Base-by-base conservation (phyloP, 1,284 basidiomycete genomes). In the Filobasidium uniguttulatum region DNA sequence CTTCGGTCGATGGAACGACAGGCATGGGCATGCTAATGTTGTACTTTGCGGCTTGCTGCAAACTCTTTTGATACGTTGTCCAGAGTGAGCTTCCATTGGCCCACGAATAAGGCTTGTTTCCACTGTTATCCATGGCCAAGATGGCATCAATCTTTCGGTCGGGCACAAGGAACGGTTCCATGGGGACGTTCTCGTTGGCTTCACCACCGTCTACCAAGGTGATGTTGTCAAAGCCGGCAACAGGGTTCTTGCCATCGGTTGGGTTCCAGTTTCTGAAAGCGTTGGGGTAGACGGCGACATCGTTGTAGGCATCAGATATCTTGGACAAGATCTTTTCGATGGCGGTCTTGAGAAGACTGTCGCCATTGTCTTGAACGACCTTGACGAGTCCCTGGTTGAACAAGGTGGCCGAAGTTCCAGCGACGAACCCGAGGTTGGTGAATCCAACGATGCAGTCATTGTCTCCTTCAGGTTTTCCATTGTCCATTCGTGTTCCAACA, bases 71-170 rank as follows among this genome's bases (percentile, higher is more conserved):
- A 41, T 58, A 60, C 1, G 69, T 67, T 17, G 67, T 65, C 23
- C 61, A 56, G 3, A 75, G 60, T 2, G 72, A 63, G 0, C 72
- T 70, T 4, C 72, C 72, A 59, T 77, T 77, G 3, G 75, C 73
- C 72, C 71, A 77, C 25, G 53, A 63, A 49, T 67, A 66, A 23
- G 53, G 60, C 2, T 72, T 72, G 56, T 78, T 75, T 33, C 71
- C 73, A 0, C 70, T 71, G n/a, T 65, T 66, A 59, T 78, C 76
- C 23, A 75, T 66, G 0, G 73, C 75, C 46, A 77, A 53, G 56
- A 78, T 70, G 30, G 71, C 60, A 56, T 78, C 76, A 46, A 76
- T 61, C 3, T 60, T 57, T 28, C 76, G 67, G 10, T 63, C 62
- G 15, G 72, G 69, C 54, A 73, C 62, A 22, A 77, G 60, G 1